A percentile compares a stretch with the other conserved stretches of the same genome.
phyloP scores from a whole-genome alignment of 352 stramenopile species.

The Phytopythium litorale region DNA sequence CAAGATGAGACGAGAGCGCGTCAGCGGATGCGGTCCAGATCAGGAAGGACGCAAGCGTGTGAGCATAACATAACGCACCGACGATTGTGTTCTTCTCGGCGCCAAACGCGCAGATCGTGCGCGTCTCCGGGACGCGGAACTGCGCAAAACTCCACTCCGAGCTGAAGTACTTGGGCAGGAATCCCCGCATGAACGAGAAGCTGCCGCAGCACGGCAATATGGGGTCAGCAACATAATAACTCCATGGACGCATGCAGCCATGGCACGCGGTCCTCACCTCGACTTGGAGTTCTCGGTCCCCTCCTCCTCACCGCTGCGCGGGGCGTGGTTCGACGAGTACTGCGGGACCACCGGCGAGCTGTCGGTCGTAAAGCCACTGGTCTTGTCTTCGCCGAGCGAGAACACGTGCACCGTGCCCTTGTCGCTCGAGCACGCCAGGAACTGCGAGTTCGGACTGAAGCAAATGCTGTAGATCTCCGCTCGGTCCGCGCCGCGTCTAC shows the following conservation, averaged over 20 bases:
- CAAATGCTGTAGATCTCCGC: constrained; percentile 97
- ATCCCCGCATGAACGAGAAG: constrained; percentile 88
- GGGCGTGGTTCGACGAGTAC: constrained; percentile 38
- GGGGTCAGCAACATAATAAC: background rate
- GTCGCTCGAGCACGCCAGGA: constrained; percentile 95
- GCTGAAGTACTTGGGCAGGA: constrained; percentile 93
- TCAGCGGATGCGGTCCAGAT: background rate
- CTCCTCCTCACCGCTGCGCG: constrained; percentile 65
- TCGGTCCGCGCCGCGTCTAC: constrained; percentile 92
- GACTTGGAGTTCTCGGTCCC: constrained; percentile 88
- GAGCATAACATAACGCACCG: constrained; percentile 32
- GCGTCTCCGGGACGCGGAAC: constrained; percentile 88
- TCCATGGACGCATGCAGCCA: background rate
- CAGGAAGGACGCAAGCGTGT: background rate
- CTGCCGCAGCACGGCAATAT: constrained; percentile 16
- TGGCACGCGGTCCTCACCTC: constrained; percentile 24
- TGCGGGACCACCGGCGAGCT: constrained; percentile 43
- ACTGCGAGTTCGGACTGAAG: constrained; percentile 93
- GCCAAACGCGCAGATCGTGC: constrained; percentile 92
- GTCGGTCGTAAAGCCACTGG: constrained; percentile 54
- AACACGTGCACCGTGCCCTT: constrained; percentile 98
- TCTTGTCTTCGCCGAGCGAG: constrained; percentile 70
- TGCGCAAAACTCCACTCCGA: constrained; percentile 94
- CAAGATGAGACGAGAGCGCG: background rate
- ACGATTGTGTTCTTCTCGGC: constrained; percentile 92